These are phyloP conservation scores for Aspergillus persii DNA, from an alignment of 2,329 filamentous ascomycete genomes.

Conservation along the genomic window DNA sequence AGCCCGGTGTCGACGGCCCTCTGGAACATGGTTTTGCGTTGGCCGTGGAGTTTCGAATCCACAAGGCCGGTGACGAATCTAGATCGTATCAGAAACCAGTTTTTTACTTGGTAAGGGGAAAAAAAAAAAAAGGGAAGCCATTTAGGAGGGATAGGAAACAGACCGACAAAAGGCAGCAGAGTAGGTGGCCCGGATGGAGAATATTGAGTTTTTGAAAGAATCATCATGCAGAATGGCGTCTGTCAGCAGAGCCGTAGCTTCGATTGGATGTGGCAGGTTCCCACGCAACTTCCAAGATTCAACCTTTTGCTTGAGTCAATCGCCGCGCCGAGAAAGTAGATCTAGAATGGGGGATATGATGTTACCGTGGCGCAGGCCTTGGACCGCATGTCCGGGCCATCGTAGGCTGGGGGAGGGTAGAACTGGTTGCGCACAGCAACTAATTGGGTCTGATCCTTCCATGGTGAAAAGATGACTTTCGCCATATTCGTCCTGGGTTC, in stretches of 20 bases:
- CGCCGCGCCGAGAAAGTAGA: conserved; percentile 1
- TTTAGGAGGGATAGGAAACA: conserved; percentile 9
- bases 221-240: conserved; percentile 48
- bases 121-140: background rate
- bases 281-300: conserved; percentile 45
- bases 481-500: conserved; percentile 29
- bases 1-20: conserved; percentile 41
- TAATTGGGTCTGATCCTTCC: conserved; percentile 40
- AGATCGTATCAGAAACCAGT: conserved; percentile 3
- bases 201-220: conserved; percentile 40
- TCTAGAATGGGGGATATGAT: conserved; percentile 9
- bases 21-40: conserved; percentile 46
- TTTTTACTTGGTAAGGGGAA: background rate
- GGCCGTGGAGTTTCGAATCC: conserved; percentile 42
- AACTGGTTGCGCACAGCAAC: conserved; percentile 39
- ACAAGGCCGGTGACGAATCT: conserved; percentile 48
- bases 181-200: conserved; percentile 46
- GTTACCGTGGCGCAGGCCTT: conserved; percentile 41
- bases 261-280: conserved; percentile 46
- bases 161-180: conserved; percentile 47
- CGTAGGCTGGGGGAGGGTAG: conserved; percentile 34
- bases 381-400: conserved; percentile 38
- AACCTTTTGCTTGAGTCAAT: conserved; percentile 29
- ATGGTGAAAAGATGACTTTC: conserved; percentile 42
- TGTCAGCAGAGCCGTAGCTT: conserved; percentile 46